phyloP scores from a whole-genome alignment of 2,329 filamentous ascomycete species.

The Cladosporium sp. region DNA sequence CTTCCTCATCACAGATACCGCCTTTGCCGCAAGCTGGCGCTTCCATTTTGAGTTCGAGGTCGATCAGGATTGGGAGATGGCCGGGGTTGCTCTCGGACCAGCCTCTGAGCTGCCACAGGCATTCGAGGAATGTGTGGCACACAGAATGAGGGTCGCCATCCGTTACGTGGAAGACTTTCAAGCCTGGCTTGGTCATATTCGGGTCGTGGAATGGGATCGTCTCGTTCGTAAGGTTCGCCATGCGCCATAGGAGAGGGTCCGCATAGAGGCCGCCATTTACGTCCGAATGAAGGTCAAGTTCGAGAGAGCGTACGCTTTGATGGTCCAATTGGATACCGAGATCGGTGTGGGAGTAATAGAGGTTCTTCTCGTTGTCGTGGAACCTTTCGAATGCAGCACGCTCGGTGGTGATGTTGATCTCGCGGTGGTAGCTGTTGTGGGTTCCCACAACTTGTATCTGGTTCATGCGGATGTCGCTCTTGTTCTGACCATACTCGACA shows the following conservation, averaged over 20 bases:
- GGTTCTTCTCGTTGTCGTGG: conserved; percentile 36
- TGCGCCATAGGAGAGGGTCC: conserved; percentile 40
- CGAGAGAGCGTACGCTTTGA: conserved; percentile 45
- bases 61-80: conserved; percentile 47
- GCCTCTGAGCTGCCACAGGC: conserved; percentile 39
- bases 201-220: conserved; percentile 36
- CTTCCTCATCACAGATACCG: conserved; percentile 36
- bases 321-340: conserved; percentile 43
- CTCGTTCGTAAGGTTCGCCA: conserved; percentile 36
- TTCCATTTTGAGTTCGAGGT: conserved; percentile 48
- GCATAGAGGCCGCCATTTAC: conserved; percentile 47
- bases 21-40: conserved; percentile 31
- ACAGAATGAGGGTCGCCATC: conserved; percentile 45
- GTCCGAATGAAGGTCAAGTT: conserved; percentile 49
- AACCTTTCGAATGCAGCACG: conserved; percentile 38
- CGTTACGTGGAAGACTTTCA: conserved; percentile 50
- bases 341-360: conserved; percentile 47
- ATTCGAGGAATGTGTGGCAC: conserved; percentile 46
- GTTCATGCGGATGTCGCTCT: conserved; percentile 42
- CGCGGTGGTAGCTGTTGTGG: conserved; percentile 51
- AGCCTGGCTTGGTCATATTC: conserved; percentile 39
- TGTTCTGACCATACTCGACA: neutral
- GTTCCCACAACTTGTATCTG: conserved; percentile 50
- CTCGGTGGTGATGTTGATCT: conserved; percentile 41
- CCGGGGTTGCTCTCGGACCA: conserved; percentile 43